A percentile compares a stretch with the other conserved stretches of the same genome.
phyloP scores from a whole-genome alignment of 805 yeast species.

The Candida succiphila region DNA sequence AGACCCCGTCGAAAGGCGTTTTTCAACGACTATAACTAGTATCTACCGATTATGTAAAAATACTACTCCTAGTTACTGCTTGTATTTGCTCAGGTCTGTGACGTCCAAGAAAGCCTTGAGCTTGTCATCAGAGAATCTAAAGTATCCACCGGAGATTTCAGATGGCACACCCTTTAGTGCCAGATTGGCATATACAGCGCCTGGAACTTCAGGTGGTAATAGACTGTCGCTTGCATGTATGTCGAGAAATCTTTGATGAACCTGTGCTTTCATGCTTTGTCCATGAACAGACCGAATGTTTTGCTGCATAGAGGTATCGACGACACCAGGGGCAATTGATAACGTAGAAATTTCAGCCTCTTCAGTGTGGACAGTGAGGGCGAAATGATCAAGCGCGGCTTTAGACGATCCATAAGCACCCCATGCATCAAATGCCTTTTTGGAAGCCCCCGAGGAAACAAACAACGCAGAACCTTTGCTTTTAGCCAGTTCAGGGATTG shows the following conservation, averaged over 20 bases:
- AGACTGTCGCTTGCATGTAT: slow-evolving; percentile 49
- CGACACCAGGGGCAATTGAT: slow-evolving; percentile 91
- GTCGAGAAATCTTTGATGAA: slow-evolving; percentile 52
- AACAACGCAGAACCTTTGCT: slow-evolving; percentile 58
- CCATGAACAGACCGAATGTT: slow-evolving; percentile 63
- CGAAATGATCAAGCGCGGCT: slow-evolving; percentile 81
- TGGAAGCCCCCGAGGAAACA: slow-evolving; percentile 86
- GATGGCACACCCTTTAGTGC: slow-evolving; percentile 49
- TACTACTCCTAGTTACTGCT: too few relatives aligned
- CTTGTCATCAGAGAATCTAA: slow-evolving; percentile 45
- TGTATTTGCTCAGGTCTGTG: too few relatives aligned
- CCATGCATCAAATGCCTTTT: slow-evolving; percentile 64
- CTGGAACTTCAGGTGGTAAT: slow-evolving; percentile 66
- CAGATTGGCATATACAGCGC: slow-evolving; percentile 53
- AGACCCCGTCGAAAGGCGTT: too few relatives aligned
- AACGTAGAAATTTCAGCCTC: slow-evolving; percentile 50
- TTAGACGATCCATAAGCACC: slow-evolving; percentile 87
- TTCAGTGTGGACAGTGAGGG: slow-evolving; percentile 57
- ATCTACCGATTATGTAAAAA: too few relatives aligned
- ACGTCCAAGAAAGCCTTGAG: slow-evolving; percentile 3
- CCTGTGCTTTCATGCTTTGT: slow-evolving; percentile 47
- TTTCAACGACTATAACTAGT: too few relatives aligned
- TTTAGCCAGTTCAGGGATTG: slow-evolving; percentile 49
- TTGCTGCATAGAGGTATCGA: slow-evolving; percentile 81
- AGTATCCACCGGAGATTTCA: slow-evolving; percentile 55